A percentile compares a stretch with the other conserved stretches of the same genome.
These are phyloP conservation scores for Aurantiochytrium sp. DNA, from an alignment of 108 stramenopile genomes.

Conservation along the genomic window DNA sequence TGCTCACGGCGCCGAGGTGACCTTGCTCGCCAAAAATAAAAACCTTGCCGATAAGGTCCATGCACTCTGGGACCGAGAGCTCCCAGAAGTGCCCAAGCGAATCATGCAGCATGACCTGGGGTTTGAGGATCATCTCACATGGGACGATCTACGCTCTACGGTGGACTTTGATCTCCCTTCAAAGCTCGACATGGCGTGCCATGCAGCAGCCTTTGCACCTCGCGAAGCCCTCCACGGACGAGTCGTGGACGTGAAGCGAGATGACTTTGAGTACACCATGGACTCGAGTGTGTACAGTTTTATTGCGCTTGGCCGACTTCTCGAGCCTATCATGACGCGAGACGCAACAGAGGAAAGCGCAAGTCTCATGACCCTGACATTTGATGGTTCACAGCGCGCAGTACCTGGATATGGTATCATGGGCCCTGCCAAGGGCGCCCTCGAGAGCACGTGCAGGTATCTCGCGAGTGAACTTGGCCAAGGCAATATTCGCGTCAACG, in stretches of 20 bases:
- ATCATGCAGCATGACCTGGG: too few species aligned
- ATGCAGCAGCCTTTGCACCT: neutral
- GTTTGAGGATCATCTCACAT: too few species aligned
- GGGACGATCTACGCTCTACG: too few species aligned
- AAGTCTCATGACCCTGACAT: conserved; percentile 51
- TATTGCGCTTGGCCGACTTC: neutral
- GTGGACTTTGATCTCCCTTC: too few species aligned
- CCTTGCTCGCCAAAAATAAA: neutral
- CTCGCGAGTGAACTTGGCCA: conserved; percentile 49
- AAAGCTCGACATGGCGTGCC: neutral
- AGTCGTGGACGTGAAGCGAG: neutral
- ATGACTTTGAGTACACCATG: neutral
- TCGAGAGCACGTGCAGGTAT: conserved; percentile 47
- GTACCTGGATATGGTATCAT: conserved; percentile 55
- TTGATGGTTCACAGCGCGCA: conserved; percentile 53
- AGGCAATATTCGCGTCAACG: conserved; percentile 49
- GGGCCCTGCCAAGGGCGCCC: conserved; percentile 63
- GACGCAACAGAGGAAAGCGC: neutral
- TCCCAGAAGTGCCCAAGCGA: neutral
- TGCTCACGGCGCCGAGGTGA: neutral
- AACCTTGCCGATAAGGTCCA: neutral
- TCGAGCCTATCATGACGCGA: neutral
- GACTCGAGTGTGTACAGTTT: neutral
- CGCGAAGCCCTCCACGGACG: neutral
- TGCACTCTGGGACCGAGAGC: neutral